Evolutionary conservation across 495 filamentous ascomycete genomes (phyloP).

Genomic region (Pseudomonodictys pantanalensis): DNA sequence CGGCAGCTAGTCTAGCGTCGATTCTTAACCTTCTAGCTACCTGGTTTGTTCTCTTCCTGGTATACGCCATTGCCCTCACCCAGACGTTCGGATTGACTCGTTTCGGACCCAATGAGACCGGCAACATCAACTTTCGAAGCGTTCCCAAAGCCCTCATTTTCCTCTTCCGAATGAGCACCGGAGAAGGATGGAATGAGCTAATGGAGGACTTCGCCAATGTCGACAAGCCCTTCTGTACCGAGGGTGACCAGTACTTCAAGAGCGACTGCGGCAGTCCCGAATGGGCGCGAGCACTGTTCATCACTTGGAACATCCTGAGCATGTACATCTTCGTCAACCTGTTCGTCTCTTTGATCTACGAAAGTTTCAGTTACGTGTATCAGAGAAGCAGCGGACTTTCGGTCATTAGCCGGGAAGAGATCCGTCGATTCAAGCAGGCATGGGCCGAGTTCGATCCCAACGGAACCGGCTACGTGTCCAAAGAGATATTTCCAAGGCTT

Average conservation of each 20-base stretch:
- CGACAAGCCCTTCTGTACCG: slow-evolving; percentile 70
- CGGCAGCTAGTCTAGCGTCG: slow-evolving; percentile 85
- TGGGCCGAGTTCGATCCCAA: slow-evolving; percentile 94
- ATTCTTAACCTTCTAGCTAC: slow-evolving; percentile 93
- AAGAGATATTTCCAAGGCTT: slow-evolving; percentile 85
- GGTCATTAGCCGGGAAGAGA: slow-evolving; percentile 83
- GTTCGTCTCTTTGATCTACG: slow-evolving; percentile 98
- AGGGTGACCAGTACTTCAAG: slow-evolving; percentile 63
- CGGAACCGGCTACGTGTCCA: slow-evolving; percentile 86
- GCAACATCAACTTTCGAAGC: slow-evolving; percentile 88
- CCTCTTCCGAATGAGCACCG: slow-evolving; percentile 86
- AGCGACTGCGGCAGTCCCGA: slow-evolving; percentile 87
- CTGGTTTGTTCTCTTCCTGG: slow-evolving; percentile 94
- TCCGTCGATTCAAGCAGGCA: slow-evolving; percentile 94
- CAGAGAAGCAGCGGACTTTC: slow-evolving; percentile 86
- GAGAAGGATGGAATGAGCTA: slow-evolving; percentile 92
- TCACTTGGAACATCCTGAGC: slow-evolving; percentile 97
- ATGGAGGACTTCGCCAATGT: slow-evolving; percentile 95
- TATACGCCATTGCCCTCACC: slow-evolving; percentile 93
- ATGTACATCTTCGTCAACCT: slow-evolving; percentile 99
- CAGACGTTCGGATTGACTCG: slow-evolving; percentile 95
- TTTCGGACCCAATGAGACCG: slow-evolving; percentile 68
- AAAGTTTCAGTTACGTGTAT: slow-evolving; percentile 99
- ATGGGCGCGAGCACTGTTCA: slow-evolving; percentile 86
- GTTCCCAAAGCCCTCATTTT: slow-evolving; percentile 92